Evolutionary conservation across 2,329 filamentous ascomycete species (phyloP), one percentile per base, ranked within the genome.

Genomic region (Didymosphaeria variabile): DNA sequence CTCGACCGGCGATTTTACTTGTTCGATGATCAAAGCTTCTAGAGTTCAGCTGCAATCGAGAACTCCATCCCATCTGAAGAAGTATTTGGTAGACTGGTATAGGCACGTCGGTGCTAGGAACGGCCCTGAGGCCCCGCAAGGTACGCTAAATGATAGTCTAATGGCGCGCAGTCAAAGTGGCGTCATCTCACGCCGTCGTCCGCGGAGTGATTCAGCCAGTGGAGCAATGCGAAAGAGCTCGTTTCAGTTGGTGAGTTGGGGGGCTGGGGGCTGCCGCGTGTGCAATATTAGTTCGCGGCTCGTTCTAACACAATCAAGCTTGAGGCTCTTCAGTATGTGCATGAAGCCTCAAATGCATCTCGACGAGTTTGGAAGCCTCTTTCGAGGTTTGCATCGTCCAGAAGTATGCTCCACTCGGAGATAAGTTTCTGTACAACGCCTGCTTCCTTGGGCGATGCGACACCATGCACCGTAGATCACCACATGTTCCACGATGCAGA

Each of bases 141-240:
- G 26, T 55, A 55, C 38, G 38, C 52, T 55, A 55, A 23, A 10
- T 3, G n/a, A 13, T 17, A 55, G 6, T 26, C 38, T 45, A 36
- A 31, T 40, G 12, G 26, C 26, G 23, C 15, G 23, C 52, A 31
- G 38, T 17, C 45, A 45, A 55, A 45, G n/a, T 44, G 52, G 52
- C 21, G 36, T 55, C 21, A 53, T 53, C 8, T 42, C 17, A 42
- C 19, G 13, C 19, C 19, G 19, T 13, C 19, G 6, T 23, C 42
- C 19, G 42, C 19, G 42, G 42, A 45, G 8, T n/a, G 42, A 7
- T 45, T 45, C 12, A 21, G n/a, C 23, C 42, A 19, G 5, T 12
- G 8, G 2, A 19, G 19, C n/a, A 45, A 21, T 21, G 8, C 5
- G 8, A 4, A 12, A 21, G 21, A 21, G 3, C 42, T 6, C 23